A percentile compares a stretch with the other conserved stretches of the same genome.
Evolutionary conservation across 441 rosid species (phyloP).

Genomic region (Gossypium gossypioides): DNA sequence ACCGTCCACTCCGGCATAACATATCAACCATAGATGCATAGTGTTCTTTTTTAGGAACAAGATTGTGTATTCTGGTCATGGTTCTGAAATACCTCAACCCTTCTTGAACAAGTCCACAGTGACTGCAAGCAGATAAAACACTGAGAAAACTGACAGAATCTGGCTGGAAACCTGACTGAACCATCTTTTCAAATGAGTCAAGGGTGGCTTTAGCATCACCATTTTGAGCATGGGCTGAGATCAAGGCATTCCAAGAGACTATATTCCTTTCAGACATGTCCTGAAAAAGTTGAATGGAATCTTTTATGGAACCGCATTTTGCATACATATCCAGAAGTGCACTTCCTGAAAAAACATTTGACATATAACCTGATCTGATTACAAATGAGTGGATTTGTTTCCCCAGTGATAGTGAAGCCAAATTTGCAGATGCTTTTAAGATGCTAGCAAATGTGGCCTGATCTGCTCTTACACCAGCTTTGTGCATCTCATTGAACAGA

Average conservation of each 20-base stretch:
- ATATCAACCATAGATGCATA: constrained; percentile 61
- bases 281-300: constrained; percentile 48
- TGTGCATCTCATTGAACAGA: constrained; percentile 49
- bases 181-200: constrained; percentile 47
- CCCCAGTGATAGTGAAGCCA: constrained; percentile 60
- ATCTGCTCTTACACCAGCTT: constrained; percentile 40
- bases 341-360: constrained; percentile 60
- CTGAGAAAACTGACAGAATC: constrained; percentile 72
- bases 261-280: constrained; percentile 70
- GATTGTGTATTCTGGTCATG: constrained; percentile 38
- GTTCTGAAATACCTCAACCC: constrained; percentile 45
- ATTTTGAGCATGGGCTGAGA: constrained; percentile 66
- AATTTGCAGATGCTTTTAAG: constrained; percentile 62
- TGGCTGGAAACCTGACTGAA: constrained; percentile 49
- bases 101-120: constrained; percentile 62
- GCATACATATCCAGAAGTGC: constrained; percentile 84
- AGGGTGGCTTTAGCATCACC: constrained; percentile 60
- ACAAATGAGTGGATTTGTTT: constrained; percentile 55
- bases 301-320: constrained; percentile 68
- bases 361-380: constrained; percentile 54
- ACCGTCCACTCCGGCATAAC: constrained; percentile 53
- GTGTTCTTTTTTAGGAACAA: constrained; percentile 51
- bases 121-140: constrained; percentile 70
- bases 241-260: constrained; percentile 75
- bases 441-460: constrained; percentile 73